Conservation (phyloP, 805 yeast genomes). For the Novakomyces olei region DNA sequence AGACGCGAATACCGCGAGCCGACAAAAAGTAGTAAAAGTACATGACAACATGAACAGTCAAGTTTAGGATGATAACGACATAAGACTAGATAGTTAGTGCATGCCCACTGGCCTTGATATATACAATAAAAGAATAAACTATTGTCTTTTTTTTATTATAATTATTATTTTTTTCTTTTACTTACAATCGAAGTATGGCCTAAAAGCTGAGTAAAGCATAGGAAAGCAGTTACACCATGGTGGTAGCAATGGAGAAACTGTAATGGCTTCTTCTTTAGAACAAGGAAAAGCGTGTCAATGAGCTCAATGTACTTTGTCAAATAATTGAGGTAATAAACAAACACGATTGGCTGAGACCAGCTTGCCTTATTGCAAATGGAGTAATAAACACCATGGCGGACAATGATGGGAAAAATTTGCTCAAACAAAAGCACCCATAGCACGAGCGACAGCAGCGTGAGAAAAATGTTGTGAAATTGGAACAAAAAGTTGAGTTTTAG, state of each 20-base stretch:
- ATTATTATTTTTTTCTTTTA: no score
- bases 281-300: conserved; percentile 74
- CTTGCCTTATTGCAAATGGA: conserved; percentile 59
- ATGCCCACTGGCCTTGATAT: neutral
- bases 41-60: conserved; percentile 86
- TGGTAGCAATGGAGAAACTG: conserved; percentile 81
- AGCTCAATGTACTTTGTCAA: conserved; percentile 73
- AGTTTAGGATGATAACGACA: conserved; percentile 76
- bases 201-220: conserved; percentile 76
- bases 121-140: no score
- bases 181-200: conserved; percentile 81
- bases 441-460: conserved; percentile 43
- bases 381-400: conserved; percentile 51
- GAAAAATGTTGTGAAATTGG: conserved; percentile 61
- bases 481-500: conserved; percentile 51
- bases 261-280: conserved; percentile 71
- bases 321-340: conserved; percentile 74
- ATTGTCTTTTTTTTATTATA: no score
- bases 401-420: conserved; percentile 60
- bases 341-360: conserved; percentile 63
- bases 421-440: conserved; percentile 52
- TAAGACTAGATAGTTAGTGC: conserved; percentile 35
- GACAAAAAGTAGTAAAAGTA: conserved; percentile 89
- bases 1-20: conserved; percentile 77
- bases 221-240: conserved; percentile 89